Evolutionary conservation across 331 rosid species (phyloP).

Genomic region (Acacia concinna): DNA sequence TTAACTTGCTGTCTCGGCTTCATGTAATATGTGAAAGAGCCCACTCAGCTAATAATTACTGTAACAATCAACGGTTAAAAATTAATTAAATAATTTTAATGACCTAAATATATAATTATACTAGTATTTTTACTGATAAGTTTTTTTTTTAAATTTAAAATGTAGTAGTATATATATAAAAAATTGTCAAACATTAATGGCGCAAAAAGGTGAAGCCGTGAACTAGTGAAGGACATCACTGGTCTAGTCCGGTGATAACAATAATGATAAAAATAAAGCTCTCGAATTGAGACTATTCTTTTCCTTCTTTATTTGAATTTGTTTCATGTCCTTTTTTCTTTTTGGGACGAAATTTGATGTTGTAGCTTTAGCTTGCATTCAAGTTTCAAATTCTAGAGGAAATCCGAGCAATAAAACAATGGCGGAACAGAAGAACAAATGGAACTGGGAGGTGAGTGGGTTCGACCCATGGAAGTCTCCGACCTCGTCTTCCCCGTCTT

Average conservation of each 20-base stretch:
- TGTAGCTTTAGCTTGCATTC: neutral
- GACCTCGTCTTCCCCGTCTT: conserved; percentile 36
- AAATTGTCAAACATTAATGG: conserved; percentile 26
- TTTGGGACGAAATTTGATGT: neutral
- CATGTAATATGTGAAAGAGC: neutral
- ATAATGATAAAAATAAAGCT: conserved; percentile 21
- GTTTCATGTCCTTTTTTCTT: neutral
- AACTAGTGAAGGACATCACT: neutral
- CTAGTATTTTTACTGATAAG: neutral
- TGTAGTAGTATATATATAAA: neutral
- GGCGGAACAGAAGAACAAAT: conserved; percentile 81
- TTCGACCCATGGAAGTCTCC: conserved; percentile 85
- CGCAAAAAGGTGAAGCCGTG: conserved; percentile 14
- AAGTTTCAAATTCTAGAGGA: conserved; percentile 36
- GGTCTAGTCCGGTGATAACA: conserved; percentile 12
- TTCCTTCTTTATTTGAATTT: conserved; percentile 14
- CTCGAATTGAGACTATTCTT: neutral
- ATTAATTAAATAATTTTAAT: neutral
- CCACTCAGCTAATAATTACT: neutral
- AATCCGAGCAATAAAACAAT: conserved; percentile 32
- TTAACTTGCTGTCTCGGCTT: neutral
- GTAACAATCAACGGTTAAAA: no score
- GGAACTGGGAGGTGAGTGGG: conserved; percentile 98
- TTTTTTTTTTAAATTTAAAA: no score
- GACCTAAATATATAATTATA: neutral